Base-by-base conservation (phyloP, 2,329 filamentous ascomycete genomes). In the Exophiala sideris region DNA sequence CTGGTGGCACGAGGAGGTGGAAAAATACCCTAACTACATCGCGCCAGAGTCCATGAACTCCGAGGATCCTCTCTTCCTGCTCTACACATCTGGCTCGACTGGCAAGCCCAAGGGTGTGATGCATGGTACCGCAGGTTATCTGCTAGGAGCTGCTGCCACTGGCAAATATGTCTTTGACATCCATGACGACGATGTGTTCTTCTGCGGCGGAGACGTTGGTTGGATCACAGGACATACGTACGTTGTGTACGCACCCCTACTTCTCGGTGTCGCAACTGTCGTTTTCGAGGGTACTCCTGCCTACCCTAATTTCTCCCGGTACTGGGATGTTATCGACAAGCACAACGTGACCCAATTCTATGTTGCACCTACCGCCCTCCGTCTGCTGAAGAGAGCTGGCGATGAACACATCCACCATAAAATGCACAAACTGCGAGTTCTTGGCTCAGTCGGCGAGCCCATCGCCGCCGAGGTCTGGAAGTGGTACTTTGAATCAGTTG, bases 151-250 rank as follows among this genome's bases (percentile, higher is more conserved):
- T 48, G 92, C 94, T 33, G 81, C 87, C 66, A 99, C 94, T 10
- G 92, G 91, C 73, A 99, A 97, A 76, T 97, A 99, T 72, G 92
- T 97, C 59, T 99, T 99, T 70, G 94, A 99, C 71, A 95, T 99
- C 60, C 94, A 99, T 71, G 87, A 91, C 59, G 85, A 88, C 50
- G 94, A 99, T 72, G 84, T 83, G 60, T 96, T 94, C 81, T 97
- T 97, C 81, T 99, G 94, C 66, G 94, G 91, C 72, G 94, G 94
- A 71, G 94, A 99, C 68, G 92, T 99, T 40, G 94, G 94, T 62
- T 99, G 94, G 94, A 97, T 99, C 70, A 99, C 94, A 29, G 94
- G 94, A 14, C 94, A 99, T 76, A 96, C 94, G 20, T 99, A 99
- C 67, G 92, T 97, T 52, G 92, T 99, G 36, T 99, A 99, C 70